phyloP scores from a whole-genome alignment of 1,284 basidiomycete genomes.

The Coniferiporia sulphurascens region DNA sequence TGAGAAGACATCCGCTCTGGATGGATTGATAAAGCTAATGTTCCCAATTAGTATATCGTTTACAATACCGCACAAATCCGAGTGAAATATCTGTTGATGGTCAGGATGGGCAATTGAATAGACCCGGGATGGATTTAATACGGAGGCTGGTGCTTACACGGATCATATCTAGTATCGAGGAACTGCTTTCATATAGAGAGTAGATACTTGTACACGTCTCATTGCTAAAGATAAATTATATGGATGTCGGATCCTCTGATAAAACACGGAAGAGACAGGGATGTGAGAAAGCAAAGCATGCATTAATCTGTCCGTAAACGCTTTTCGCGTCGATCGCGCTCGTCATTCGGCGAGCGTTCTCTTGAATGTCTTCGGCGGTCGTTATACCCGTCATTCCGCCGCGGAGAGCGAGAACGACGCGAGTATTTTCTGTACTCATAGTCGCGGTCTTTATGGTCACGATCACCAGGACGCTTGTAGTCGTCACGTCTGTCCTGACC shows the following conservation, averaged over 20 bases:
- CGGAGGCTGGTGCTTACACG: too few species aligned
- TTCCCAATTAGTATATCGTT: constrained; percentile 36
- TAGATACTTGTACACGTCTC: neutral
- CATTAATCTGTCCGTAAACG: constrained; percentile 26
- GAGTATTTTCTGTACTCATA: constrained; percentile 11
- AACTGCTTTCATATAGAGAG: neutral
- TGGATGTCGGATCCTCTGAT: neutral
- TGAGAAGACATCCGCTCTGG: constrained; percentile 23
- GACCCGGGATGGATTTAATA: too few species aligned
- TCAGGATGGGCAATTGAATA: constrained; percentile 29
- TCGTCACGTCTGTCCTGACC: constrained; percentile 9
- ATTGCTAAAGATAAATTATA: neutral
- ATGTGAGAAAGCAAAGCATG: neutral
- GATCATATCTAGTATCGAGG: neutral
- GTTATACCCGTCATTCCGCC: constrained; percentile 21
- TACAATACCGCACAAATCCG: constrained; percentile 40
- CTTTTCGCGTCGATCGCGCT: constrained; percentile 30
- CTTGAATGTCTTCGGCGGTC: constrained; percentile 35
- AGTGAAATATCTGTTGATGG: constrained; percentile 40
- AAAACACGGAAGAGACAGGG: neutral
- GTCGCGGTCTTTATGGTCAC: constrained; percentile 17
- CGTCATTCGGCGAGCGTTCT: constrained; percentile 34
- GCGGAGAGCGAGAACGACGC: constrained; percentile 30
- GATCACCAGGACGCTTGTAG: constrained; percentile 17
- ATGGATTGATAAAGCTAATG: neutral